Base-by-base conservation (phyloP, 192 early-diverging fungal genomes). In the Coemansia sp. region DNA sequence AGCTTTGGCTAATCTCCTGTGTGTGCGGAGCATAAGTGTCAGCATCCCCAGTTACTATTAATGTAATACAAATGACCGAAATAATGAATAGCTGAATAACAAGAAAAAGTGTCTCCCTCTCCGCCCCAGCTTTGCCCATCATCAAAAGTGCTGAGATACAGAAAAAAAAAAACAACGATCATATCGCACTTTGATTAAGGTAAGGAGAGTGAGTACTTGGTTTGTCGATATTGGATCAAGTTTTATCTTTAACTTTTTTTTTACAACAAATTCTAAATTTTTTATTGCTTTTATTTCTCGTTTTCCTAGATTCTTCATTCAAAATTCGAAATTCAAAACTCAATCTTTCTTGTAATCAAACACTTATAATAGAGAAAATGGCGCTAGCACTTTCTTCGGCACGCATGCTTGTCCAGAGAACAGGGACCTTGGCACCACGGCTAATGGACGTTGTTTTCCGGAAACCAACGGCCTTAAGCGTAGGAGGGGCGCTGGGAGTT, bases 401-500 rank as follows among this genome's bases (percentile, higher is more conserved):
- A 26, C 23, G 48, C 26, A 10, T 25, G 23, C 7, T 51, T 26
- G 16, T 21, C 20, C 48, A 51, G 16, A 23, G 48, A 7, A 9
- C 48, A 25, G 48, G 48, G 13, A 9, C n/a, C n/a, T 7, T 46
- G 43, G 43, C 8, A 51, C 21, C 48, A 9, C 48, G 48, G 48
- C 25, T 26, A 26, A 7, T 26, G 8, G 48, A 26, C 48, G 10
- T 7, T 31, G 30, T 63, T 37, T 52, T 64, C 48, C n/a, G 20
- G 45, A 52, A 31, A 51, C 49, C 20, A n/a, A 51, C 23, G 13
- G n/a, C 2, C 35, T 7, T 13, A 30, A 4, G 15, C 43, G 20
- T 46, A 18, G 43, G n/a, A 46, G 56, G 48, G 20, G 64, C 71
- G 23, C 20, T 79, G 33, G 72, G 71, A 16, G 49, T 67, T 16